phyloP scores from a whole-genome alignment of 2,329 filamentous ascomycete species.

The Fusarium avenaceum region DNA sequence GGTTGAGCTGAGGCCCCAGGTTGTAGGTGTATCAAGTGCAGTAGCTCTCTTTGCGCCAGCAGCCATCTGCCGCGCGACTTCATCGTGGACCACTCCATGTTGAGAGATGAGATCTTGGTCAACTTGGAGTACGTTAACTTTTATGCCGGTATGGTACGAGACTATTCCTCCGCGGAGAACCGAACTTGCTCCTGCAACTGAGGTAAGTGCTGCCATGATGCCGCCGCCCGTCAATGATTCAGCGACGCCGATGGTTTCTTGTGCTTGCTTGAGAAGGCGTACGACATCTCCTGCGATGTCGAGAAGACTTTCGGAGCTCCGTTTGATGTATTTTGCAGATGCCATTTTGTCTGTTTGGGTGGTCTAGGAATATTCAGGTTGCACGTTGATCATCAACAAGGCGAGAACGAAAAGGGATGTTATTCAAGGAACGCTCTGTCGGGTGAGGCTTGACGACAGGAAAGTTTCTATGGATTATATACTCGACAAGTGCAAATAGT shows the following conservation, averaged over 20 bases:
- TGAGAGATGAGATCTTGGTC: conserved; percentile 23
- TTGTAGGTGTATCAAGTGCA: conserved; percentile 26
- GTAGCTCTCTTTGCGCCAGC: conserved; percentile 27
- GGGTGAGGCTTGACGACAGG: neutral
- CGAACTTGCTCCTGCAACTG: conserved; percentile 50
- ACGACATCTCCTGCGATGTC: conserved; percentile 39
- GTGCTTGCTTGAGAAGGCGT: conserved; percentile 23
- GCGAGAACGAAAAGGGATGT: neutral
- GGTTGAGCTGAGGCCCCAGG: conserved; percentile 40
- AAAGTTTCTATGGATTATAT: no score
- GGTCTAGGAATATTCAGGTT: no score
- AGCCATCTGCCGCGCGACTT: conserved; percentile 45
- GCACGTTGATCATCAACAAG: neutral
- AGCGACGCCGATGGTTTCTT: conserved; percentile 50
- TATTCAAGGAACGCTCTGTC: neutral
- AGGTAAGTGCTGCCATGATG: conserved; percentile 51
- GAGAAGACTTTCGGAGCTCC: conserved; percentile 24
- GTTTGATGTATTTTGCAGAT: neutral
- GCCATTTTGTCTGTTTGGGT: conserved; percentile 11
- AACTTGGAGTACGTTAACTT: conserved; percentile 47
- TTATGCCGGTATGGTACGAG: conserved; percentile 51
- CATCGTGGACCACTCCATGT: conserved; percentile 29
- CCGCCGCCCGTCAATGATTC: conserved; percentile 53
- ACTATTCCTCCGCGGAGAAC: conserved; percentile 54
- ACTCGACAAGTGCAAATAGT: neutral